A percentile compares a stretch with the other conserved stretches of the same genome.
Evolutionary conservation across 352 stramenopile genomes (phyloP).

Genomic region (Blastocystis sp.): DNA sequence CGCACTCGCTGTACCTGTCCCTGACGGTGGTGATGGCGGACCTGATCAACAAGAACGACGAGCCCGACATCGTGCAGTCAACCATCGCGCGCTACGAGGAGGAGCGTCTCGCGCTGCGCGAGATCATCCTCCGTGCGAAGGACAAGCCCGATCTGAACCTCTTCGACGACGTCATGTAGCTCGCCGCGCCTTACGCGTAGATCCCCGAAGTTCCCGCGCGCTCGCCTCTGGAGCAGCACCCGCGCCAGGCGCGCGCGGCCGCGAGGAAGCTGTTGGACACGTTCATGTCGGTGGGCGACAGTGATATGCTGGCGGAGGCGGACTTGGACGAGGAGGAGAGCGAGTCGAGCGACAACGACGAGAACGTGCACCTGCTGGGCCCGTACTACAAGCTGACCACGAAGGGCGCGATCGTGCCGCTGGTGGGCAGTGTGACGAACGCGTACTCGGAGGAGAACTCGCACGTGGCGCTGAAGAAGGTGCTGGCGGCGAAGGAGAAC

Average conservation of each 20-base stretch:
- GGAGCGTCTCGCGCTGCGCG: slow-evolving; percentile 38
- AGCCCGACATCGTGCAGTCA: slow-evolving; percentile 37
- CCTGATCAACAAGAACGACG: slow-evolving; percentile 48
- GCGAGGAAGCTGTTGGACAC: slow-evolving; percentile 40
- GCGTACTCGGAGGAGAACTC: slow-evolving; percentile 11
- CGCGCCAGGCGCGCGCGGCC: slow-evolving; percentile 14
- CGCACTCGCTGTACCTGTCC: slow-evolving; percentile 49
- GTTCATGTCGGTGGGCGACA: slow-evolving; percentile 38
- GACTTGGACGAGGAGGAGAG: slow-evolving; percentile 61
- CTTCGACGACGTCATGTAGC: slow-evolving; percentile 16
- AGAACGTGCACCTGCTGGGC: slow-evolving; percentile 35
- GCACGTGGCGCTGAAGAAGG: slow-evolving; percentile 29
- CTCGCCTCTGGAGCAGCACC: slow-evolving; percentile 27
- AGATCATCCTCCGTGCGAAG: slow-evolving; percentile 47
- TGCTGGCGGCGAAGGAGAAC: slow-evolving; percentile 56
- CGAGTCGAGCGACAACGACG: slow-evolving; percentile 39
- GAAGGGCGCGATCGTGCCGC: slow-evolving; percentile 37
- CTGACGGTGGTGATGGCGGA: slow-evolving; percentile 50
- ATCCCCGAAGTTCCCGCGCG: slow-evolving; percentile 30
- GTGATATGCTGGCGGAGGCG: background rate
- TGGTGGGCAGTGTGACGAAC: slow-evolving; percentile 22
- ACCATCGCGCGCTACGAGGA: slow-evolving; percentile 58
- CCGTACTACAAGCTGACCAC: slow-evolving; percentile 53
- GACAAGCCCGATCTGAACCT: slow-evolving; percentile 26
- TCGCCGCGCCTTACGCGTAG: background rate